Evolutionary conservation across 257 asterid species (phyloP).

Genomic region (Petunia secreta): DNA sequence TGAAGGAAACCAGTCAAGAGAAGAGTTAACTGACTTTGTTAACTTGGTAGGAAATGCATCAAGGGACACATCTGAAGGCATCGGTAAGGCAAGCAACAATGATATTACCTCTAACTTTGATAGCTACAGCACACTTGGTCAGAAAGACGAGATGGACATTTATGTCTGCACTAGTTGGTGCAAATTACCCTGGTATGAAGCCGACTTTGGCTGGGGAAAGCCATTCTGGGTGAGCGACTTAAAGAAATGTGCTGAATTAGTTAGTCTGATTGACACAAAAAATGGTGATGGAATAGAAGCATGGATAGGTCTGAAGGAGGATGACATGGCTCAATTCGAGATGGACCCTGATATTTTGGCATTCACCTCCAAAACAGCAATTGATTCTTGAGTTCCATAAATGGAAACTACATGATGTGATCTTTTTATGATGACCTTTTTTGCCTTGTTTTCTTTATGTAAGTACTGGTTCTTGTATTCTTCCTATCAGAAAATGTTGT

Average conservation of each 20-base stretch:
- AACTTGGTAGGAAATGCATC: background rate
- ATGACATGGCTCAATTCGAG: constrained; percentile 31
- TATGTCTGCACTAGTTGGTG: constrained; percentile 40
- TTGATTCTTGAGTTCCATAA: background rate
- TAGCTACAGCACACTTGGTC: background rate
- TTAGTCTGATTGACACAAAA: constrained; percentile 17
- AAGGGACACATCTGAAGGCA: background rate
- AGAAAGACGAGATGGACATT: constrained; percentile 8
- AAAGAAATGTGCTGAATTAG: background rate
- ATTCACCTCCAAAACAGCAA: background rate
- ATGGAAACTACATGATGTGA: background rate
- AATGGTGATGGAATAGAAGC: constrained; percentile 41
- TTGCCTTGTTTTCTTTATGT: too few relatives aligned
- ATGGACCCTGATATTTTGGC: constrained; percentile 22
- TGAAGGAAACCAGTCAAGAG: constrained; percentile 15
- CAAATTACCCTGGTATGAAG: constrained; percentile 34
- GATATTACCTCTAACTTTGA: constrained; percentile 29
- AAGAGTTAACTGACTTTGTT: background rate
- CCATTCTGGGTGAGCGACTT: constrained; percentile 26
- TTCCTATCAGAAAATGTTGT: too few relatives aligned
- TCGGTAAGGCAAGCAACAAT: constrained; percentile 19
- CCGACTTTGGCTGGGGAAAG: constrained; percentile 53
- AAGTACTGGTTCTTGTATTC: too few relatives aligned
- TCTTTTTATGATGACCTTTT: too few relatives aligned
- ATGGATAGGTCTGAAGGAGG: constrained; percentile 29